A percentile compares a stretch with the other conserved stretches of the same genome.
phyloP scores from a whole-genome alignment of 2,329 filamentous ascomycete species.

The Paecilomyces sp. region DNA sequence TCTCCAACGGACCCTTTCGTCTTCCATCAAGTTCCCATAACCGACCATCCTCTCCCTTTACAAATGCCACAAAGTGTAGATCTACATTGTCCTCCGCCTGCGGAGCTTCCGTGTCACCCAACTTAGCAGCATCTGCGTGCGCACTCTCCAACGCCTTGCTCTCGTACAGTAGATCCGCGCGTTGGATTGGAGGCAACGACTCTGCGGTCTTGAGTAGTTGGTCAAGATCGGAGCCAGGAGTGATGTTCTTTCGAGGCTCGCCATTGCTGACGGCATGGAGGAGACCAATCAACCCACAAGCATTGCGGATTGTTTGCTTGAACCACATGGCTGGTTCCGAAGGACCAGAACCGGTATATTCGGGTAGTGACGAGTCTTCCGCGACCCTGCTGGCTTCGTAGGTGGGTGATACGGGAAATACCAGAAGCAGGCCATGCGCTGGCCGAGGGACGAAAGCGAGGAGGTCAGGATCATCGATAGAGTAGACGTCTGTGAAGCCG shows the following conservation, averaged over 20 bases:
- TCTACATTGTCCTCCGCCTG: constrained; percentile 75
- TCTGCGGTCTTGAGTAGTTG: constrained; percentile 63
- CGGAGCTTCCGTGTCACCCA: constrained; percentile 74
- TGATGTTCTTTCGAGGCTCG: constrained; percentile 55
- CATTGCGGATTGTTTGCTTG: constrained; percentile 88
- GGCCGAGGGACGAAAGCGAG: constrained; percentile 84
- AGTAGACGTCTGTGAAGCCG: constrained; percentile 84
- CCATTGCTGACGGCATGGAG: constrained; percentile 80
- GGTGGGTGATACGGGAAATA: constrained; percentile 74
- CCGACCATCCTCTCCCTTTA: constrained; percentile 63
- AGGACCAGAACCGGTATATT: constrained; percentile 62
- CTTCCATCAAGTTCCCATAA: constrained; percentile 78
- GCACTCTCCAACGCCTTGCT: constrained; percentile 68
- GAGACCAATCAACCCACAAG: constrained; percentile 84
- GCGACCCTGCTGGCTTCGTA: constrained; percentile 70
- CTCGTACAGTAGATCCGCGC: constrained; percentile 70
- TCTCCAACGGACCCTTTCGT: constrained; percentile 64
- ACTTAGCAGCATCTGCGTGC: constrained; percentile 67
- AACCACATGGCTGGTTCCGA: constrained; percentile 83
- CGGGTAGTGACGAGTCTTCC: constrained; percentile 59
- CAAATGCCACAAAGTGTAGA: constrained; percentile 92
- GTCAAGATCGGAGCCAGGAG: constrained; percentile 39
- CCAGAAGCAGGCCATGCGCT: constrained; percentile 78
- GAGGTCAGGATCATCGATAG: constrained; percentile 75
- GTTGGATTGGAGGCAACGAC: constrained; percentile 56